phyloP scores from a whole-genome alignment of 2,329 filamentous ascomycete species.

The Purpureocillium takamizusanense region DNA sequence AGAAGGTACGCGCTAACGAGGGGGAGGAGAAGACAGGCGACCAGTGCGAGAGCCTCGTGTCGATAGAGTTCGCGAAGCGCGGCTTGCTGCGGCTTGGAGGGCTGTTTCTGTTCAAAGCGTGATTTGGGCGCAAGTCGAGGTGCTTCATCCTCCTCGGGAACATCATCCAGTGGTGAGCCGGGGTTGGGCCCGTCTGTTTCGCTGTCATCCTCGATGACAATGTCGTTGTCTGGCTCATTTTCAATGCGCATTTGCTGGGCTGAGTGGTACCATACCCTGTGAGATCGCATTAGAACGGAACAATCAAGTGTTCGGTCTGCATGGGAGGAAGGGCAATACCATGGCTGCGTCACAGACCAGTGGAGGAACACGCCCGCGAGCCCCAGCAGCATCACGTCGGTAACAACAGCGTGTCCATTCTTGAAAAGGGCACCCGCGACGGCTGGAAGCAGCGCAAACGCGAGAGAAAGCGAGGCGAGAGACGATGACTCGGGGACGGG shows the following conservation, averaged over 20 bases:
- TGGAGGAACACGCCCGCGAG: constrained; percentile 81
- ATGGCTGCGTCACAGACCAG: constrained; percentile 85
- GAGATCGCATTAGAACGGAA: constrained; percentile 2
- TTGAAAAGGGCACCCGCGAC: constrained; percentile 77
- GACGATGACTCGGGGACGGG: constrained; percentile 47
- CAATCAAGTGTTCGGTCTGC: too few relatives aligned
- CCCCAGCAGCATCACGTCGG: constrained; percentile 72
- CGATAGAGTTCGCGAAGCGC: constrained; percentile 57
- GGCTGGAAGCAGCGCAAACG: constrained; percentile 76
- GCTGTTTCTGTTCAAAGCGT: constrained; percentile 10
- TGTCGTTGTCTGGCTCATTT: constrained; percentile 33
- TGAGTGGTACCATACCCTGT: constrained; percentile 65
- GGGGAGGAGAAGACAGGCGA: constrained; percentile 72
- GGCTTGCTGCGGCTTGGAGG: constrained; percentile 17
- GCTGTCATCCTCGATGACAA: constrained; percentile 35
- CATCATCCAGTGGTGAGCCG: constrained; percentile 26
- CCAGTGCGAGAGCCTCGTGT: constrained; percentile 67
- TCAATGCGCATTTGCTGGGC: constrained; percentile 53
- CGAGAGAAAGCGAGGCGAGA: constrained; percentile 74
- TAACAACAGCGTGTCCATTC: constrained; percentile 74
- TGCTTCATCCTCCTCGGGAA: constrained; percentile 33
- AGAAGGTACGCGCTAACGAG: constrained; percentile 73
- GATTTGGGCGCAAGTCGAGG: neutral
- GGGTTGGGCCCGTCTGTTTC: constrained; percentile 24
- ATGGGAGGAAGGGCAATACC: constrained; percentile 38